A percentile compares a stretch with the other conserved stretches of the same genome.
Conservation (phyloP, 2,329 filamentous ascomycete species). For the Acephala macrosclerotiorum region DNA sequence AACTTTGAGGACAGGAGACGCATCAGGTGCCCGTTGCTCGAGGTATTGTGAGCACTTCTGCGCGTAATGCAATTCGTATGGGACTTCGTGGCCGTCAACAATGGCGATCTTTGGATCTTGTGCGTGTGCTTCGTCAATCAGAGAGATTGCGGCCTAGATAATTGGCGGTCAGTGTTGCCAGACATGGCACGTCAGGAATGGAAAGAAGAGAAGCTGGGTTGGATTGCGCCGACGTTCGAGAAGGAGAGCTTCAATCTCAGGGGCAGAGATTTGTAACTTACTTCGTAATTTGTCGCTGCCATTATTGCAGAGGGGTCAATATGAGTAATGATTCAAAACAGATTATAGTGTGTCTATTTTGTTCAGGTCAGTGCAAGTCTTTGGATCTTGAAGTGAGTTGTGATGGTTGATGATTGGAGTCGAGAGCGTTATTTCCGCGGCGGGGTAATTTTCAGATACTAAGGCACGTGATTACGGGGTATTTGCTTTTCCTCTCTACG, state of each 20-base stretch:
- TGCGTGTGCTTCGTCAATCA: constrained; percentile 78
- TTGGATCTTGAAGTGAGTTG: too few species aligned
- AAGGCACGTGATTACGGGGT: constrained; percentile 4
- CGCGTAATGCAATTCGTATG: constrained; percentile 86
- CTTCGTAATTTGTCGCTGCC: constrained; percentile 29
- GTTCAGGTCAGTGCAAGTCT: too few species aligned
- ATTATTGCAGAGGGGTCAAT: constrained; percentile 43
- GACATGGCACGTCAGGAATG: too few species aligned
- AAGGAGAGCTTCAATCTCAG: too few species aligned
- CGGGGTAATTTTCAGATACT: neutral
- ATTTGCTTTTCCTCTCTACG: neutral
- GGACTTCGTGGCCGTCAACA: constrained; percentile 54
- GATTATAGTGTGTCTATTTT: too few species aligned
- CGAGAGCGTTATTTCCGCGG: neutral
- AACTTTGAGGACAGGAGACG: constrained; percentile 72
- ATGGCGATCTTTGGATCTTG: constrained; percentile 68
- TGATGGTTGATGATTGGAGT: too few species aligned
- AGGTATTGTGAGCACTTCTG: constrained; percentile 82
- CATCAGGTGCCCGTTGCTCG: constrained; percentile 61
- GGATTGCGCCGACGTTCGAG: too few species aligned
- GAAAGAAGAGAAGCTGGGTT: too few species aligned
- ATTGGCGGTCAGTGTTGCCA: neutral
- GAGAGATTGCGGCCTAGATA: constrained; percentile 59
- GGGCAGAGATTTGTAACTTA: too few species aligned
- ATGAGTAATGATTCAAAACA: too few species aligned